Evolutionary conservation across 345 rosid species (phyloP), one percentile per base, ranked within the genome.

Genomic region (Gossypium bickii): DNA sequence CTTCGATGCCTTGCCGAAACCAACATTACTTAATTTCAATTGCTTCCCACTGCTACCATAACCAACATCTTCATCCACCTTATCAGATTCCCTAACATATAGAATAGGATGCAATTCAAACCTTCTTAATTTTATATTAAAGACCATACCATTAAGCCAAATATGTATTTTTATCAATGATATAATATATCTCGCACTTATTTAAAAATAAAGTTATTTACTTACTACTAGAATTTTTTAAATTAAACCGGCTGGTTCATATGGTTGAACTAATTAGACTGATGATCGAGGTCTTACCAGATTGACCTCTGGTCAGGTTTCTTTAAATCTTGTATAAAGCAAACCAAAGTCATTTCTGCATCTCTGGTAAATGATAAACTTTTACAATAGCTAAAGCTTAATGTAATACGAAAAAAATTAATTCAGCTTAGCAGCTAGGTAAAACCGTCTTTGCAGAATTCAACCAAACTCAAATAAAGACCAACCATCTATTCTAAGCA

Each of bases 71-170:
- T 86, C 98, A 27, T 91, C 94, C 1, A 38, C 55, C 76, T 84
- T 82, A 78, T 93, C 97, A 25, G 87, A 77, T 81, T 94, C 97
- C 97, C 98, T 91, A 68, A 41, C 12, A 38, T 43, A 17, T 18
- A 64, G 15, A 64, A 38, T 16, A 22, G 1, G 45, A 58, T 43
- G 13, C 38, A 44, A 58, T 57, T 4, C 17, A 66, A 20, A 20
- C 20, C 60, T 56, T 56, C 60, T n/a, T 20, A 9, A 9, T 56
- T 56, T 56, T 20, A 3, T 56, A 56, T 56, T 56, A 20, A 56
- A 56, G 25, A 56, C 27, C 10, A n/a, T 18, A 56, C 27, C 27
- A 56, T 56, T 20, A 22, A 56, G 25, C 12, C 5, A 24, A 56
- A 56, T 56, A 20, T 22, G 20, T 56, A 20, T 56, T 18, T 20